Percentiles rank a stretch among this genome's conserved stretches.
These are phyloP conservation scores for Metarhizium humberi DNA, from an alignment of 2,329 filamentous ascomycete genomes.

Conservation along the genomic window DNA sequence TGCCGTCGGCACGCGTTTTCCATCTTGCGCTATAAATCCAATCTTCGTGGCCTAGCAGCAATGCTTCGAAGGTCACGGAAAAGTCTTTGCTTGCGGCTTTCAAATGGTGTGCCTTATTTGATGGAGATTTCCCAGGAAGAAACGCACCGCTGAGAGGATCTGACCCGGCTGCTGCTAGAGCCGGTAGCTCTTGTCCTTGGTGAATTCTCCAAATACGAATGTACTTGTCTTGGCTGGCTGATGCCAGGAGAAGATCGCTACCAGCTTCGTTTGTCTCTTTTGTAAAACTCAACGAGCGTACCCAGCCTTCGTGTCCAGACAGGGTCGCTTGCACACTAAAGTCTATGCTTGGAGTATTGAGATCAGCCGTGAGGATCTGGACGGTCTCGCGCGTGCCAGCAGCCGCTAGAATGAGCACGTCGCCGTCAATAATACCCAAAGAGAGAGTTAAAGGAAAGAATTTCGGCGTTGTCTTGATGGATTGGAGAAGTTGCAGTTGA, in stretches of 20 bases:
- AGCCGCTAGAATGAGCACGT: constrained; percentile 63
- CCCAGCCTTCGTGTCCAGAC: constrained; percentile 88
- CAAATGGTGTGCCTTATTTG: constrained; percentile 82
- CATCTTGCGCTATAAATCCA: constrained; percentile 92
- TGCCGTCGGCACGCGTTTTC: constrained; percentile 43
- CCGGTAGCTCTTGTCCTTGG: constrained; percentile 55
- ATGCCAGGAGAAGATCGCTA: constrained; percentile 74
- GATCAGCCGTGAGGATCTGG: constrained; percentile 62
- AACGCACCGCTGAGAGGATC: constrained; percentile 51
- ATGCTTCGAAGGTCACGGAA: constrained; percentile 83
- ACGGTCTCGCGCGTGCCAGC: constrained; percentile 77
- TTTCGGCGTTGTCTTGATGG: constrained; percentile 62
- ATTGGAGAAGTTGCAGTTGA: constrained; percentile 51
- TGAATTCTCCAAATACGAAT: constrained; percentile 87
- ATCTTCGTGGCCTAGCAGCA: constrained; percentile 91
- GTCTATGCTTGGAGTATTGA: constrained; percentile 25
- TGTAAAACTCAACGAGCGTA: constrained; percentile 74
- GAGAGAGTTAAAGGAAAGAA: constrained; percentile 77
- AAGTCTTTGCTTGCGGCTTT: constrained; percentile 53
- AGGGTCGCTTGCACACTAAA: constrained; percentile 72
- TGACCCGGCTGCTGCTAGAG: constrained; percentile 40
- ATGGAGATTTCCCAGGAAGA: constrained; percentile 60
- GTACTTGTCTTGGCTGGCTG: constrained; percentile 96
- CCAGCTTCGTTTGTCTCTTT: constrained; percentile 43
- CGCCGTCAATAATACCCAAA: constrained; percentile 47